These are phyloP conservation scores for Claviceps lovelessii DNA, from an alignment of 2,329 filamentous ascomycete species.

Conservation along the genomic window DNA sequence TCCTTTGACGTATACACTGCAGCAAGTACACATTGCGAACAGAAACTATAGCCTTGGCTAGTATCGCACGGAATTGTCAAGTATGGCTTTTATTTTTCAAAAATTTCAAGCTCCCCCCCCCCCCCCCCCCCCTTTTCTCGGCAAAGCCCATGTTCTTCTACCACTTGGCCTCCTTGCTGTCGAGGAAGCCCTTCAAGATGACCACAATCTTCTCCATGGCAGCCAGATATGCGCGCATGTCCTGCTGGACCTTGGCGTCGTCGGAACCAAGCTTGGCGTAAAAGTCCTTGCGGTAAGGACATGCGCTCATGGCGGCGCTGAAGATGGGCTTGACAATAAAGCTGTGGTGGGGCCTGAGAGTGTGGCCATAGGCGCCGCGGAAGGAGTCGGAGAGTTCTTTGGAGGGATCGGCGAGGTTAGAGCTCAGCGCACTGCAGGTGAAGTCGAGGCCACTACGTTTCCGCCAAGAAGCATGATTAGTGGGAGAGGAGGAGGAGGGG, in stretches of 20 bases:
- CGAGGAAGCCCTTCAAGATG: conserved; percentile 54
- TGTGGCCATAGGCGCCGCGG: conserved; percentile 67
- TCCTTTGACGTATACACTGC: background rate
- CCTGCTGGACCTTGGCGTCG: conserved; percentile 43
- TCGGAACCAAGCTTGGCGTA: conserved; percentile 72
- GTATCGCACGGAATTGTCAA: background rate
- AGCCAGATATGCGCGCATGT: conserved; percentile 58
- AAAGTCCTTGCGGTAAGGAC: conserved; percentile 87
- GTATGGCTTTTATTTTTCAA: background rate
- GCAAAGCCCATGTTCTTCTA: background rate
- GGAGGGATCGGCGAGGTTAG: conserved; percentile 52
- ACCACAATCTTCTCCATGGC: conserved; percentile 62
- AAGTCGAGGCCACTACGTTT: conserved; percentile 71
- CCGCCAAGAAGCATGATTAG: conserved; percentile 1
- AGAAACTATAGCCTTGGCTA: background rate
- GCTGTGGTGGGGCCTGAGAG: conserved; percentile 82
- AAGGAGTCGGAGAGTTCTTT: conserved; percentile 80
- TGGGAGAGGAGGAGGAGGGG: too few relatives aligned
- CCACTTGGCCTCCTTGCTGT: conserved; percentile 12
- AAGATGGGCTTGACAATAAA: conserved; percentile 88
- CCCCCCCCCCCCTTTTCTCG: background rate
- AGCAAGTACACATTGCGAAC: background rate
- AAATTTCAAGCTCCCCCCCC: background rate
- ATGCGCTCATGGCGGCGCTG: conserved; percentile 81
- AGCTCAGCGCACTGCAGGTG: conserved; percentile 68